Evolutionary conservation across 2,329 filamentous ascomycete species (phyloP).

Genomic region (Bimuria novae-zelandiae): DNA sequence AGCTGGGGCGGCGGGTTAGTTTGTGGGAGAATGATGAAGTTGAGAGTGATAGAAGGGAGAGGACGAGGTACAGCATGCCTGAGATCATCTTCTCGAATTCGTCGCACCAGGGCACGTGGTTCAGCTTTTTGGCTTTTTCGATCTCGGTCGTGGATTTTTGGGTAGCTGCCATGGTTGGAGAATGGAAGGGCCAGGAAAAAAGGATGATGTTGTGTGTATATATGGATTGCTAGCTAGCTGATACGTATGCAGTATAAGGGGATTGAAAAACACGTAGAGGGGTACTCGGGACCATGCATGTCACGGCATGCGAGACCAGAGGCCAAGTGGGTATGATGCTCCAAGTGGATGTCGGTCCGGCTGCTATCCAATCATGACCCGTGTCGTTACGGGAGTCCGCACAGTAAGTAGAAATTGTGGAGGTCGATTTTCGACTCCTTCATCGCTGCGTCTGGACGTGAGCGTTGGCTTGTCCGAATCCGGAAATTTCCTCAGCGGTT

Average conservation of each 20-base stretch:
- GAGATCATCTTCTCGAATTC: conserved; percentile 69
- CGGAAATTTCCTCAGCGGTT: background rate
- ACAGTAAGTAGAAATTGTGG: background rate
- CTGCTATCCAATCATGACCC: background rate
- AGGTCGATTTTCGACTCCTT: background rate
- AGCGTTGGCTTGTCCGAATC: background rate
- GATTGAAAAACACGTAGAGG: no score
- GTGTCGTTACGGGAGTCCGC: background rate
- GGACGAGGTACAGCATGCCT: conserved; percentile 58
- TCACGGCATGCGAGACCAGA: background rate
- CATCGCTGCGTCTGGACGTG: background rate
- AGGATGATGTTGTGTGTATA: background rate
- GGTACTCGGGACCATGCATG: no score
- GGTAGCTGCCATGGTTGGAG: conserved; percentile 41
- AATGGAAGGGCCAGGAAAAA: background rate
- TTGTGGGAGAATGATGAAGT: background rate
- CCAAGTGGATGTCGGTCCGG: background rate
- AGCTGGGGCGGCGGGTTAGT: conserved; percentile 43
- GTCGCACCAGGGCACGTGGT: conserved; percentile 61
- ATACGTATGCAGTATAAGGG: no score
- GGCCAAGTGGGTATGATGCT: background rate
- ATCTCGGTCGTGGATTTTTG: conserved; percentile 52
- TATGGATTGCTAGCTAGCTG: background rate
- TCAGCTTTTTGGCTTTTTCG: conserved; percentile 53
- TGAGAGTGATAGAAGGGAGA: background rate